phyloP scores from a whole-genome alignment of 2,329 filamentous ascomycete genomes.

The Monilinia polystroma region DNA sequence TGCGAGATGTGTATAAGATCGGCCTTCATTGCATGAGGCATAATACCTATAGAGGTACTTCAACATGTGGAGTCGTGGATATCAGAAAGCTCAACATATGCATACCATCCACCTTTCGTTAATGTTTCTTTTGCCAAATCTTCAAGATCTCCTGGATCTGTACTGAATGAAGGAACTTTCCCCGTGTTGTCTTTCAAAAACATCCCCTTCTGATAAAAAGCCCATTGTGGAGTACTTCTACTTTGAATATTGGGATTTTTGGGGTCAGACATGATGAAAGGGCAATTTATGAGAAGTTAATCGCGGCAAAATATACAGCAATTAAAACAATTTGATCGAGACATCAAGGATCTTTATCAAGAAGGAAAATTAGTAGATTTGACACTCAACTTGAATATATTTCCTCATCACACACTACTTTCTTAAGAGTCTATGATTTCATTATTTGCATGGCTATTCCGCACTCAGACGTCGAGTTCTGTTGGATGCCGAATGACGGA shows the following conservation, averaged over 20 bases:
- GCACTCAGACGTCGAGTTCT: neutral
- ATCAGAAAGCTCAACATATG: conserved; percentile 32
- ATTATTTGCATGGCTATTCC: neutral
- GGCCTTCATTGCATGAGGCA: conserved; percentile 56
- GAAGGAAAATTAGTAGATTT: neutral
- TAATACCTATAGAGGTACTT: conserved; percentile 45
- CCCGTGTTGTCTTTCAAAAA: conserved; percentile 54
- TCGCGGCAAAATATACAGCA: too few relatives aligned
- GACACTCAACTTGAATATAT: conserved; percentile 9
- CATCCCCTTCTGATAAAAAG: conserved; percentile 54
- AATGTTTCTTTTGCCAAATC: conserved; percentile 55
- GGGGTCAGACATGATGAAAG: conserved; percentile 43
- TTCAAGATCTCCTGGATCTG: conserved; percentile 58
- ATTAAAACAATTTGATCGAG: neutral
- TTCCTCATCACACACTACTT: neutral
- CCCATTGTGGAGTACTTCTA: conserved; percentile 54
- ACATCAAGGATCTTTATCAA: neutral
- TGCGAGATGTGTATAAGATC: conserved; percentile 51
- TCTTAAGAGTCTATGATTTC: conserved; percentile 18
- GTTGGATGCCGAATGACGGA: neutral
- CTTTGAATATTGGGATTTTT: conserved; percentile 52
- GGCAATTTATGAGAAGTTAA: neutral
- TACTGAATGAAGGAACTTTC: conserved; percentile 52
- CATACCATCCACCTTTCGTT: conserved; percentile 50
- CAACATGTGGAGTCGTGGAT: neutral